Base-by-base conservation (phyloP, 1,139 yeast species). In the Protomyces gravidus region DNA sequence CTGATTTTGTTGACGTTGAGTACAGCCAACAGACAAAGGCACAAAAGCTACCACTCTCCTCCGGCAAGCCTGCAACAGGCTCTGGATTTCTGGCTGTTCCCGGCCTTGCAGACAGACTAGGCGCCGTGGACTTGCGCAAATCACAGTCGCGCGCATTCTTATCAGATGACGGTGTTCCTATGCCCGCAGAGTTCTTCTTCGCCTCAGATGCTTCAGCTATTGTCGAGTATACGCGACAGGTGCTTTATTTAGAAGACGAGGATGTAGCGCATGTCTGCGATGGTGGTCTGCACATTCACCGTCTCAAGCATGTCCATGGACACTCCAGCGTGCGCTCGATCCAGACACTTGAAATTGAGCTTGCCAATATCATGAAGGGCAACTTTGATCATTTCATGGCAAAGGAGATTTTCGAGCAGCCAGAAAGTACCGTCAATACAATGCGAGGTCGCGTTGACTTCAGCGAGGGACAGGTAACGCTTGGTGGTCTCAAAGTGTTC, bases 401-500 rank as follows among this genome's bases (percentile, higher is more conserved):
- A 76, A 94, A 94, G 80, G 99, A 94, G 77, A 94, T 94, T 68
- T 88, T 86, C 71, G 98, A 94, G 75, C 99, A 94, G 76, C 98
- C 98, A 48, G 98, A 94, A 70, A 90, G 97, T 4, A 87, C 97
- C 59, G 85, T 90, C 73, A 94, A 92, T 78, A 92, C 99, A 59
- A 94, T 94, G 98, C 86, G 98, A 79, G 99, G 99, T 71, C 89
- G 99, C 78, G 81, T 92, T 66, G 97, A 94, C 75, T 92, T 92
- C 70, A 92, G 85, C 50, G 84, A 85, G 71, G 79, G 80, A 67
- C 77, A 76, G 50, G 86, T 94, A 65, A 86, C 83, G 67, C 80
- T 94, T 66, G 98, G 98, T 70, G 99, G 99, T 40, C 80, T 94
- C 69, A 83, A 86, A 68, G 80, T 86, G 21, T 88, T 84, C 80